Evolutionary conservation across 2,329 filamentous ascomycete species (phyloP).

Genomic region (Xylaria arbuscula): DNA sequence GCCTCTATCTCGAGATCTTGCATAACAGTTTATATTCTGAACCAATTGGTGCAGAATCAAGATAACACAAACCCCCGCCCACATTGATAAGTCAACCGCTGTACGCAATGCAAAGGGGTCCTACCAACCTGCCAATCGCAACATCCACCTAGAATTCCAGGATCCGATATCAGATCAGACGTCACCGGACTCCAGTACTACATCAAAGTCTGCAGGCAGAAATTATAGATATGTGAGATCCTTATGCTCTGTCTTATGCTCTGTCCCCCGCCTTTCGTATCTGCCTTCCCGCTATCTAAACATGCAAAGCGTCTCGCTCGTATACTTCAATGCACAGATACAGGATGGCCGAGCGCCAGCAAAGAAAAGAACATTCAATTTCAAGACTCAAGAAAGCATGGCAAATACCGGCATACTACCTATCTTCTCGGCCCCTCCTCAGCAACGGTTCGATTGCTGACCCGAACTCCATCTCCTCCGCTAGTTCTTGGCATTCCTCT

Average conservation of each 20-base stretch:
- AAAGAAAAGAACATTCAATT: neutral
- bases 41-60: neutral
- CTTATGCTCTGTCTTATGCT: neutral
- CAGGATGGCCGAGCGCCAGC: conserved; percentile 1
- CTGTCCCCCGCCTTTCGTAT: neutral
- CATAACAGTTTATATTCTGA: neutral
- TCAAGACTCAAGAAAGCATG: neutral
- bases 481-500: conserved; percentile 18
- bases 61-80: conserved; percentile 7
- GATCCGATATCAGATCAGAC: conserved; percentile 24
- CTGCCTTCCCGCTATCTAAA: neutral
- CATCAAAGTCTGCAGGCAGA: conserved; percentile 5
- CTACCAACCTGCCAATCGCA: conserved; percentile 23
- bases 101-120: conserved; percentile 20
- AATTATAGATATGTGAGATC: conserved; percentile 10
- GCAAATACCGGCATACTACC: neutral
- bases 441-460: conserved; percentile 33
- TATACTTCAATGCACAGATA: conserved; percentile 2
- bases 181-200: conserved; percentile 6
- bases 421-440: neutral
- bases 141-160: neutral
- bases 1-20: neutral
- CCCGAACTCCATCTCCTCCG: conserved; percentile 24
- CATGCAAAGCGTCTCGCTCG: conserved; percentile 4
- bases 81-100: conserved; percentile 6